These are phyloP conservation scores for Diaporthe humulicola DNA, from an alignment of 2,329 filamentous ascomycete species.

Conservation along the genomic window DNA sequence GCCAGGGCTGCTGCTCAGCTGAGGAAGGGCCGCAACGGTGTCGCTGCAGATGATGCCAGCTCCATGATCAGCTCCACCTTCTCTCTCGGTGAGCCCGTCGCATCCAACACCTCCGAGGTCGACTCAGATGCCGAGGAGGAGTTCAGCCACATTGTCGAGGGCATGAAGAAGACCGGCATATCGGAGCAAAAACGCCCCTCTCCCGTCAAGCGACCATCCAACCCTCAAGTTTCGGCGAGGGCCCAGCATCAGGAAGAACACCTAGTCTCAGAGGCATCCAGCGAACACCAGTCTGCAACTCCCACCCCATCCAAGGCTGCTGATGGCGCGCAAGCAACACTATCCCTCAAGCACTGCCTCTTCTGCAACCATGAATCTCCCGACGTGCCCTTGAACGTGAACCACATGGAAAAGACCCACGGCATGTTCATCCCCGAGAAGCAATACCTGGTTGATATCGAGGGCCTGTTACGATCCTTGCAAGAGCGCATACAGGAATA, in stretches of 20 bases:
- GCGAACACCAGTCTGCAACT: slow-evolving; percentile 52
- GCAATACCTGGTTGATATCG: slow-evolving; percentile 83
- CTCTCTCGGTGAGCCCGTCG: slow-evolving; percentile 85
- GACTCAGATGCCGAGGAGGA: slow-evolving; percentile 80
- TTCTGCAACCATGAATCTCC: slow-evolving; percentile 94
- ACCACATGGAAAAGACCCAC: slow-evolving; percentile 93
- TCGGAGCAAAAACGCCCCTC: slow-evolving; percentile 55
- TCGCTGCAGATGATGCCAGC: slow-evolving; percentile 76
- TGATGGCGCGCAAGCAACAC: slow-evolving; percentile 47
- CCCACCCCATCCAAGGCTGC: slow-evolving; percentile 44
- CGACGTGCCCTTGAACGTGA: slow-evolving; percentile 79
- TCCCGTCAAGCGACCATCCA: slow-evolving; percentile 67
- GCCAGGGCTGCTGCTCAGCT: slow-evolving; percentile 69
- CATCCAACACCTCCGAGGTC: slow-evolving; percentile 60
- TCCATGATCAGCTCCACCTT: slow-evolving; percentile 94
- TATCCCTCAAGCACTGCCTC: slow-evolving; percentile 74
- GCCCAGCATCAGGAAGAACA: slow-evolving; percentile 62
- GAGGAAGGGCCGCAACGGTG: slow-evolving; percentile 49
- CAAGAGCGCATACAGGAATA: slow-evolving; percentile 84
- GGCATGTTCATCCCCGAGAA: slow-evolving; percentile 97
- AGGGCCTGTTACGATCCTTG: slow-evolving; percentile 84
- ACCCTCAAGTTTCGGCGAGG: slow-evolving; percentile 60
- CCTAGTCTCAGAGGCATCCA: slow-evolving; percentile 51
- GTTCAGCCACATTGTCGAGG: slow-evolving; percentile 82
- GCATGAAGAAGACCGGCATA: slow-evolving; percentile 75